Evolutionary conservation across 345 rosid genomes (phyloP).

Genomic region (Leavenworthia alabamica): DNA sequence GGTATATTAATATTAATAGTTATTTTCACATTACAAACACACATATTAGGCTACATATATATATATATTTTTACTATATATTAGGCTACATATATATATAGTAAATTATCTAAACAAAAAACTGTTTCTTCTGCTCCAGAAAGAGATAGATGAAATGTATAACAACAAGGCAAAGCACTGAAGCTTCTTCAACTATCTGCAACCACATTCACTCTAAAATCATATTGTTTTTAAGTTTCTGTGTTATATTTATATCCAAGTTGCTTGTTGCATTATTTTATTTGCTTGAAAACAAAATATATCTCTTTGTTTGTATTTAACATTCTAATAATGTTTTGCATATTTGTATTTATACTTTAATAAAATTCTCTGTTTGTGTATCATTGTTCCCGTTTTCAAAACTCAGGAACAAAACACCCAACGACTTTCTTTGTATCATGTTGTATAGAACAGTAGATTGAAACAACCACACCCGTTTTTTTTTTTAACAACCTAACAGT

Average conservation of each 20-base stretch:
- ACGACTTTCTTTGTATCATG: no score
- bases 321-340: background rate
- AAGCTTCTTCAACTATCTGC: background rate
- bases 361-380: background rate
- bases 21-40: background rate
- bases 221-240: background rate
- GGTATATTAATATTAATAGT: constrained; percentile 30
- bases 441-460: no score
- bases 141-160: constrained; percentile 63
- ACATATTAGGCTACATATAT: background rate
- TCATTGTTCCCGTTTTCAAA: no score
- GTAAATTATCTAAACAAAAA: background rate
- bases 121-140: constrained; percentile 32
- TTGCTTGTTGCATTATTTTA: background rate
- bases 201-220: background rate
- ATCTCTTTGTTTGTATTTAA: background rate
- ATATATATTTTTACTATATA: no score
- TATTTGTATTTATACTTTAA: background rate
- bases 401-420: no score
- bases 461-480: no score
- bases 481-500: no score
- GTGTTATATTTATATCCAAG: background rate
- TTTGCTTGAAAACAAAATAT: background rate
- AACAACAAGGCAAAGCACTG: constrained; percentile 39
- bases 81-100: background rate